A percentile compares a stretch with the other conserved stretches of the same genome.
Conservation (phyloP, 2,329 filamentous ascomycete genomes). For the Lachnellula subtilissima region DNA sequence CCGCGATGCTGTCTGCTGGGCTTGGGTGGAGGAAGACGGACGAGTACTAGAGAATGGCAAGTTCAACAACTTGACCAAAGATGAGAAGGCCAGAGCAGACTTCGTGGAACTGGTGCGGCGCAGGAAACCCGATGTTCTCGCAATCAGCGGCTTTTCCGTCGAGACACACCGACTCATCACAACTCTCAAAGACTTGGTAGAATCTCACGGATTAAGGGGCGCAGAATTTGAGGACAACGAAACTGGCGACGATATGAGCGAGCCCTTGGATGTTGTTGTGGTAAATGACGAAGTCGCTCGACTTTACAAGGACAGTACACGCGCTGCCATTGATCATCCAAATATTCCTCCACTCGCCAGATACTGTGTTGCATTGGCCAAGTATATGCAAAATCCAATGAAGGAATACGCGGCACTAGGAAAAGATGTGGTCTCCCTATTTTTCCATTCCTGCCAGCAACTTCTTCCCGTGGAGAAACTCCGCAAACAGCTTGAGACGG, state of each 20-base stretch:
- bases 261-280: conserved; percentile 80
- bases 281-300: conserved; percentile 98
- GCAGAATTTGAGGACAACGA: conserved; percentile 78
- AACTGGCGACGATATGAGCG: conserved; percentile 68
- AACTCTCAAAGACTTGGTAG: conserved; percentile 73
- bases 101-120: conserved; percentile 77
- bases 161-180: conserved; percentile 81
- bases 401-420: conserved; percentile 94
- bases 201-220: conserved; percentile 70
- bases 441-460: conserved; percentile 86
- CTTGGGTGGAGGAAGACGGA: conserved; percentile 90
- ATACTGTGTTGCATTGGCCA: conserved; percentile 85
- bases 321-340: conserved; percentile 76
- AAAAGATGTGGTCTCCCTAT: conserved; percentile 78
- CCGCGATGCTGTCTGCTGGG: conserved; percentile 82
- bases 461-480: conserved; percentile 85
- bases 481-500: conserved; percentile 81
- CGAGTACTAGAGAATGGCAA: conserved; percentile 85
- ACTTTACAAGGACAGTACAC: conserved; percentile 84
- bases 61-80: conserved; percentile 71
- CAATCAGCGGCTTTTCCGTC: conserved; percentile 80
- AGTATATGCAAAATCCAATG: conserved; percentile 91
- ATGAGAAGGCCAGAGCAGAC: conserved; percentile 59
- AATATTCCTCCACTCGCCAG: conserved; percentile 71
- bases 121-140: conserved; percentile 83